Evolutionary conservation across 139 green algal genomes (phyloP).

Genomic region (Gonium pectorale): DNA sequence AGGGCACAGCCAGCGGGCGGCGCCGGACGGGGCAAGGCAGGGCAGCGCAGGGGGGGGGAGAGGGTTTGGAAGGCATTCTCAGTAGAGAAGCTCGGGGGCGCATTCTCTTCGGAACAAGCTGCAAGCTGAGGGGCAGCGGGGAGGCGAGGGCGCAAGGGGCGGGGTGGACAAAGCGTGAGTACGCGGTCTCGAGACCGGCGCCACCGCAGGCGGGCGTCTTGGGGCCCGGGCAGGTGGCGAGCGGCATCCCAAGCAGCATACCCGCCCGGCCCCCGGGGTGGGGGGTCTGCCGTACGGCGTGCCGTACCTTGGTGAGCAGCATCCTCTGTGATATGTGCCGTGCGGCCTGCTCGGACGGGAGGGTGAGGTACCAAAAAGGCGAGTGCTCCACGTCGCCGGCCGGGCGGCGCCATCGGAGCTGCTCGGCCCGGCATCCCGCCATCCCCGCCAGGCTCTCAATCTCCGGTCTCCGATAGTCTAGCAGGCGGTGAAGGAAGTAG

Average conservation of each 20-base stretch:
- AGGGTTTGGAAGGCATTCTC: too few relatives aligned
- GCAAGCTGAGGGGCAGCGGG: background rate
- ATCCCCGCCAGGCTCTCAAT: constrained; percentile 69
- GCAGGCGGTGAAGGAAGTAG: constrained; percentile 78
- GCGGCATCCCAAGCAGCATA: background rate
- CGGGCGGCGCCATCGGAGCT: constrained; percentile 56
- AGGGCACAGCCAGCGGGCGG: background rate
- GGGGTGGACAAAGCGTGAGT: background rate
- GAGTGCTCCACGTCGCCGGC: constrained; percentile 47
- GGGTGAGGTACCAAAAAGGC: constrained; percentile 59
- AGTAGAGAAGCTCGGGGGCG: too few relatives aligned
- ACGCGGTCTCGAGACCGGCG: background rate
- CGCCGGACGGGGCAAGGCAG: background rate
- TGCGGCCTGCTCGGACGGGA: constrained; percentile 65
- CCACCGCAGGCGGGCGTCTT: background rate
- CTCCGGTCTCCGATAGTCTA: constrained; percentile 82
- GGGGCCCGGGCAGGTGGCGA: background rate
- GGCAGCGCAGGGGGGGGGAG: background rate
- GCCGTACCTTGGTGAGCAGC: constrained; percentile 62
- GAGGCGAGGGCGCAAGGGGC: background rate
- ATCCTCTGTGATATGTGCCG: constrained; percentile 52
- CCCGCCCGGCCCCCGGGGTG: too few relatives aligned
- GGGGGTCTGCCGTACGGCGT: too few relatives aligned
- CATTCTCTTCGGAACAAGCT: too few relatives aligned
- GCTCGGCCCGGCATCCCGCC: constrained; percentile 31